These are phyloP conservation scores for Kwoniella shandongensis DNA, from an alignment of 768 basidiomycete genomes.

Conservation along the genomic window DNA sequence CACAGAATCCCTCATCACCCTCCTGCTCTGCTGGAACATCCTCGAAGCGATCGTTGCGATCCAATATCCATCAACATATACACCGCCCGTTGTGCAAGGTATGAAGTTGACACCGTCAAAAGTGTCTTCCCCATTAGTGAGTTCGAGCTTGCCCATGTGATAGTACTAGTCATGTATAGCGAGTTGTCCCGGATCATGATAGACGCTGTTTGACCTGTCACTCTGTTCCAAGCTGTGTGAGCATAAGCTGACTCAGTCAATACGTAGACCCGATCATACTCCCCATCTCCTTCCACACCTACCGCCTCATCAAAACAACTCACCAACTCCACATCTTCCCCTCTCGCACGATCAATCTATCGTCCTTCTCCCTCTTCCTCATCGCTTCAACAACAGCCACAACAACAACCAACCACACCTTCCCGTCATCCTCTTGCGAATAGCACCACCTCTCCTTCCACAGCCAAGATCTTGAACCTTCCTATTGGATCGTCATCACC, in stretches of 20 bases:
- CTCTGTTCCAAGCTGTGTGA: neutral
- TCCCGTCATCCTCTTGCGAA: conserved; percentile 15
- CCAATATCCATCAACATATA: conserved; percentile 16
- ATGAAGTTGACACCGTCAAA: conserved; percentile 28
- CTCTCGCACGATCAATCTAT: neutral
- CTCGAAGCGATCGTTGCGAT: conserved; percentile 26
- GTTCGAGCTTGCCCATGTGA: no score
- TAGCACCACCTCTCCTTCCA: conserved; percentile 20
- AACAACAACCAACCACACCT: conserved; percentile 7
- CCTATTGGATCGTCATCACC: conserved; percentile 13
- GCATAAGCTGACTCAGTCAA: no score
- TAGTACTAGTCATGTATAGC: no score
- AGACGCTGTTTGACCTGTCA: neutral
- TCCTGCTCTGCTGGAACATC: conserved; percentile 30
- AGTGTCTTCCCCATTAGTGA: conserved; percentile 36
- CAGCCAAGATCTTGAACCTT: conserved; percentile 32
- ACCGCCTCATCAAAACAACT: conserved; percentile 6
- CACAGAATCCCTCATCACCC: conserved; percentile 23
- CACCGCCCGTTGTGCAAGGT: conserved; percentile 5
- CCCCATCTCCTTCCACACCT: conserved; percentile 8
- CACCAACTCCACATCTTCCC: conserved; percentile 2
- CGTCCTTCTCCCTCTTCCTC: conserved; percentile 1
- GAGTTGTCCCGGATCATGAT: no score
- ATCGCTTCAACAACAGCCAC: neutral
- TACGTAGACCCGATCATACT: conserved; percentile 26